Base-by-base conservation (phyloP, 2,329 filamentous ascomycete genomes). In the Beauveria brongniartii region DNA sequence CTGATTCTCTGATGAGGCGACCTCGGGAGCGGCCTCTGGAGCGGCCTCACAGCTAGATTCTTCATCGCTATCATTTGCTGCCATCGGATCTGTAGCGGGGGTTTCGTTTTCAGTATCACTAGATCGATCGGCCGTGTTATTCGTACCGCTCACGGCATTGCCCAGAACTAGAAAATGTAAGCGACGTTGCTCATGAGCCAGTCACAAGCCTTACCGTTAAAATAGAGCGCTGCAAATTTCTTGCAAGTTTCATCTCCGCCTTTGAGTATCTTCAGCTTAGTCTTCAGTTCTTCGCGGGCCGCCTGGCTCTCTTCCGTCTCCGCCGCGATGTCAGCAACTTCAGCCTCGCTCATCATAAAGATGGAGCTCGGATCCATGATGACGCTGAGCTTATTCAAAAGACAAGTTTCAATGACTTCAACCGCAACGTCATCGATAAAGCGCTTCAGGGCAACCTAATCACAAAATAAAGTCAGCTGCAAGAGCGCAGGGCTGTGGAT, bases 341-440 rank as follows among this genome's bases (percentile, higher is more conserved):
- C 62, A 0, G 62, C 56, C 6, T 65, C 61, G 1, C 51, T 43
- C 63, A 70, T 67, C 20, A 58, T 60, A 0, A 64, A 56, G 0
- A 70, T 62, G 3, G 50, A 59, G 0, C 65, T 56, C 0, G 69
- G 63, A 10, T 62, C 61, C 8, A 71, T 57, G 1, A 71, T 54
- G 3, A 60, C 26, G 2, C 57, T 58, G 14, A 71, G 63, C 10
- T 65, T 62, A 1, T 47, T 20, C 1, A 71, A 24, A 1, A 70
- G 59, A 53, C 51, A 41, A 2, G 52, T 61, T 46, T 71, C 69
- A 22, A 70, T 65, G 0, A 68, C 65, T 18, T 69, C 64, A 2
- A 68, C 64, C 6, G 67, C 65, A 14, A 70, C 59, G 48, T 67
- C 66, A 54, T 68, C 67, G 9, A 65, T 59, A 40, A 67, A 65